Evolutionary conservation across 805 yeast genomes (phyloP), one percentile per base, ranked within the genome.

Genomic region (Barnettozyma californica): DNA sequence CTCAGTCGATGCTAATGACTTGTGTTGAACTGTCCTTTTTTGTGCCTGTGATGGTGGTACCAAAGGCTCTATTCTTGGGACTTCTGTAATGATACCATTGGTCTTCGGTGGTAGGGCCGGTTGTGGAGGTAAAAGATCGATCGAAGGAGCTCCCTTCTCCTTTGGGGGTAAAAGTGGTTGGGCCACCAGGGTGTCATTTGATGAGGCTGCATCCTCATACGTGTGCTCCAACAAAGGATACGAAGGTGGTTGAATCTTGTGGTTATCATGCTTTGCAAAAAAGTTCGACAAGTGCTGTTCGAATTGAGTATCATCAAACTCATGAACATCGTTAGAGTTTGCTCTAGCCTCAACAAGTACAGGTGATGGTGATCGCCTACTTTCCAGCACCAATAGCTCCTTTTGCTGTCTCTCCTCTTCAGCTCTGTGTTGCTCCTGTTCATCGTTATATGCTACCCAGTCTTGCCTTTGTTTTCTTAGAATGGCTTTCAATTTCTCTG

Each of bases 1-100:
- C 56, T 80, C 86, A 1, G 83, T 78, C 39, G 59, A 61, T 45
- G 70, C 68, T 23, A 64, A 66, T 0, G 73, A 66, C 52, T 68
- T 69, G 53, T 75, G 78, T 10, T 63, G 53, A 5, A 51, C 45
- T 1, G 40, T 10, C 9, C 26, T 35, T 9, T 25, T 21, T n/a
- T 46, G 34, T 23, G n/a, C 25, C 26, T 39, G 18, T 6, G 36
- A 20, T 14, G 20, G 34, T 25, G 33, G 33, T 16, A 13, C 31
- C 10, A 27, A 29, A 13, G 33, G 6, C 14, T 11, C 33, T n/a
- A 29, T 29, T 13, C 33, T 11, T 14, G 33, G 16, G 6, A 5
- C n/a, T 29, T 29, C 33, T 11, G 27, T 16, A 35, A 16, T 21
- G 4, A 13, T 35, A 7, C n/a, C 21, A 35, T 21, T 21, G 29